phyloP scores from a whole-genome alignment of 495 filamentous ascomycete genomes.

The Immersiella caudata region DNA sequence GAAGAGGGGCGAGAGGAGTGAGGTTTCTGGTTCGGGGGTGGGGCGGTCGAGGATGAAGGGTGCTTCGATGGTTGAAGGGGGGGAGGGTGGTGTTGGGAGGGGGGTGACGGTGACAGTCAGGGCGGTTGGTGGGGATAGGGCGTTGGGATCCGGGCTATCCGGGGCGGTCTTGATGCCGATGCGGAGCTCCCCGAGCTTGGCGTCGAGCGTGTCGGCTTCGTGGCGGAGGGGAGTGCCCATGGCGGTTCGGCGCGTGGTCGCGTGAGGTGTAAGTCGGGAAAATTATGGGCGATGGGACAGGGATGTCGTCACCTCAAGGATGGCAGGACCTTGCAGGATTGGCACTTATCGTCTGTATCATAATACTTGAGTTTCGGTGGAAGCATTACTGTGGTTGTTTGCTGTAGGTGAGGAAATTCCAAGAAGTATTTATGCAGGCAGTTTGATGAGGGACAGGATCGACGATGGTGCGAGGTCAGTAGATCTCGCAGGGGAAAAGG shows the following conservation, averaged over 20 bases:
- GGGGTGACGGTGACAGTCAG: constrained; percentile 13
- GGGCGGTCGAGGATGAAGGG: neutral
- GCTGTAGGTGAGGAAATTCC: neutral
- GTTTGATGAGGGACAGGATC: neutral
- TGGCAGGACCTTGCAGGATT: neutral
- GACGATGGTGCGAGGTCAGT: neutral
- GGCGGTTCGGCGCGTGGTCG: neutral
- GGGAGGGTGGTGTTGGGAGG: constrained; percentile 18
- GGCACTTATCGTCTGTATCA: neutral
- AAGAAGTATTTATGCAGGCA: neutral
- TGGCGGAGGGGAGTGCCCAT: neutral
- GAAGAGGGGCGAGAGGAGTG: neutral
- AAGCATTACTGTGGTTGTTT: neutral
- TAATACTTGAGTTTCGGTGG: neutral
- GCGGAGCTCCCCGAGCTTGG: neutral
- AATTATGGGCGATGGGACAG: neutral
- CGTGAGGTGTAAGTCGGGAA: neutral
- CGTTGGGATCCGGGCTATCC: neutral
- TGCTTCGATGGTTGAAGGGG: neutral
- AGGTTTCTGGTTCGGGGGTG: neutral
- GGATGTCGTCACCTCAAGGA: neutral
- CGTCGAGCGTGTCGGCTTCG: neutral
- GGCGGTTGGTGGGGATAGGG: neutral
- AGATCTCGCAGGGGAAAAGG: neutral
- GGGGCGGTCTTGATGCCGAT: neutral